A percentile compares a stretch with the other conserved stretches of the same genome.
phyloP scores from a whole-genome alignment of 176 grass and related monocot species.

The Triticum dicoccoides region DNA sequence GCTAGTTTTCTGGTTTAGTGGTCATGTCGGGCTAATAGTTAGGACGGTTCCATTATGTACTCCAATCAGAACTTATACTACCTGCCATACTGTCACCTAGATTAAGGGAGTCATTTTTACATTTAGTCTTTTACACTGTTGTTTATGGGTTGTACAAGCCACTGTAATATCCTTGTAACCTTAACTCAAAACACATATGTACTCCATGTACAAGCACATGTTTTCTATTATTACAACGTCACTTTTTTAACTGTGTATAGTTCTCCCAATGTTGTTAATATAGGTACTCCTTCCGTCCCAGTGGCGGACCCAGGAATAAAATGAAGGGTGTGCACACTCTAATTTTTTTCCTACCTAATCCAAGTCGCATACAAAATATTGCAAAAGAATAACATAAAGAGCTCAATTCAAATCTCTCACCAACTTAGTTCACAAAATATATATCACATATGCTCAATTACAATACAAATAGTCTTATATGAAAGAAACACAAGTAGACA shows the following conservation, averaged over 20 bases:
- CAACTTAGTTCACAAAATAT: too few relatives aligned
- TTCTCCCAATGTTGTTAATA: neutral
- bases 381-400: too few relatives aligned
- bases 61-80: neutral
- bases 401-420: too few relatives aligned
- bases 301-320: too few relatives aligned
- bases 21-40: conserved; percentile 11
- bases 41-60: conserved; percentile 27
- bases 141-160: neutral
- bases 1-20: conserved; percentile 18
- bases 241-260: neutral
- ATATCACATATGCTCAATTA: too few relatives aligned
- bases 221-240: neutral
- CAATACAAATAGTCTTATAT: too few relatives aligned
- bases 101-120: conserved; percentile 6
- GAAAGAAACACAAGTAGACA: too few relatives aligned
- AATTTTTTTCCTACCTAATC: too few relatives aligned
- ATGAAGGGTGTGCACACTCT: too few relatives aligned
- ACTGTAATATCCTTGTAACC: conserved; percentile 7
- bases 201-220: neutral
- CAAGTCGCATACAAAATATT: too few relatives aligned
- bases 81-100: neutral
- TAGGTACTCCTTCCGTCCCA: neutral
- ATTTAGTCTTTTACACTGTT: neutral
- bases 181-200: neutral